phyloP scores from a whole-genome alignment of 1,284 basidiomycete species.

The Ganoderma lucidum region DNA sequence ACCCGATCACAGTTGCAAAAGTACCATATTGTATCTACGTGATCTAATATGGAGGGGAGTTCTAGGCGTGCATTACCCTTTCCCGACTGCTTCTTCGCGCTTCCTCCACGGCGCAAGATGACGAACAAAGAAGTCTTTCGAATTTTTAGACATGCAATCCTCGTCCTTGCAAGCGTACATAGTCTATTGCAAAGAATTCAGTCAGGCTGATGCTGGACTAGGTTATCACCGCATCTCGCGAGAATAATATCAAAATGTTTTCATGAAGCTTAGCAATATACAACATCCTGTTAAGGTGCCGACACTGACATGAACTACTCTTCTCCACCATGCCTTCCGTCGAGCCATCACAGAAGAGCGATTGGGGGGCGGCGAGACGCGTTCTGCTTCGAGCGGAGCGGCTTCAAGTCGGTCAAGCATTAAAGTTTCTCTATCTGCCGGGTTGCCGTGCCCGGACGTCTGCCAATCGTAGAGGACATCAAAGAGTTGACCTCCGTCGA shows the following conservation, averaged over 20 bases:
- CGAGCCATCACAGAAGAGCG: not conserved
- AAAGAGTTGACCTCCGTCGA: slow-evolving; percentile 69
- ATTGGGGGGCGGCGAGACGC: not conserved
- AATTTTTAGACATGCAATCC: no score
- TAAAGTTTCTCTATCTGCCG: not conserved
- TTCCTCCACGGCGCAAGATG: no score
- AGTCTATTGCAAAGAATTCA: no score
- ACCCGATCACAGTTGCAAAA: not conserved
- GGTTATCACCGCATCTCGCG: not conserved
- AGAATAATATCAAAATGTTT: not conserved
- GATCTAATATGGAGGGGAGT: not conserved
- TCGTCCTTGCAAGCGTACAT: no score
- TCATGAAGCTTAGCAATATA: slow-evolving; percentile 16
- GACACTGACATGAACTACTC: slow-evolving; percentile 12
- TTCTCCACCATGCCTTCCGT: not conserved
- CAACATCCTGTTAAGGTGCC: slow-evolving; percentile 13
- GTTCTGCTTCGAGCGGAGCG: not conserved
- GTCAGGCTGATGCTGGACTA: no score
- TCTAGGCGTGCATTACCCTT: no score
- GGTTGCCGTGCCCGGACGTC: not conserved
- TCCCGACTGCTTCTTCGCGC: no score
- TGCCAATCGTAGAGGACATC: slow-evolving; percentile 29
- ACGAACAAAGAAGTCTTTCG: no score
- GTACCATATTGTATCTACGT: not conserved
- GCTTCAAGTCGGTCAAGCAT: slow-evolving; percentile 17